Evolutionary conservation across 345 rosid genomes (phyloP), one percentile per base, ranked within the genome.

Genomic region (Ceriops tagal): DNA sequence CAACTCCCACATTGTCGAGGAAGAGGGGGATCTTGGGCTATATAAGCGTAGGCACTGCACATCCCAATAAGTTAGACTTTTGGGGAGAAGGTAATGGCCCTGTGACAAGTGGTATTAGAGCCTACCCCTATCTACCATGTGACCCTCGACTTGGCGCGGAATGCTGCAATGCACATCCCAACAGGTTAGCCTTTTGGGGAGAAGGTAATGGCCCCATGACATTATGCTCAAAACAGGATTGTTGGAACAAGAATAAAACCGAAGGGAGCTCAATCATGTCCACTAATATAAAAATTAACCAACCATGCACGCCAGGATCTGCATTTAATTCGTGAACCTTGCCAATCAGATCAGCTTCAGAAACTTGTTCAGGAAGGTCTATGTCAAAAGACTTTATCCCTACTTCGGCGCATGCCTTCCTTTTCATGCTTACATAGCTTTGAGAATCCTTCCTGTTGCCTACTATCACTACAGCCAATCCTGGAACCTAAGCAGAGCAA

Each of bases 351-450:
- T 89, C 97, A 57, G 78, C 75, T 76, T 89, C 88, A 24, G 84
- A 80, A 24, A 84, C 88, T 61, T 91, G 91, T 81, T 91, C 98
- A 0, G 95, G 92, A 64, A 91, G 82, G 66, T 90, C 88, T 19
- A 88, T 70, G 76, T 84, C 91, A 62, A 89, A 77, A 35, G 97
- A 93, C 76, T 83, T 87, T 30, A 89, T 88, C 66, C 98, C 98
- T 68, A 89, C 97, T 86, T 93, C 97, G 26, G 90, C 89, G 74
- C 97, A 93, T 0, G 95, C 91, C 73, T 89, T 91, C 75, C 98
- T 87, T 82, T 93, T 93, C 91, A 86, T 93, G 49, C 66, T 84
- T 61, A 93, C 98, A 77, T 91, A 93, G 71, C 92, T 93, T 73
- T 85, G 90, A 55, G 97, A 89, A 75, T 93, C 98, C 75, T 88